A percentile compares a stretch with the other conserved stretches of the same genome.
Conservation (phyloP, 192 early-diverging fungal genomes). For the Linnemannia exigua region DNA sequence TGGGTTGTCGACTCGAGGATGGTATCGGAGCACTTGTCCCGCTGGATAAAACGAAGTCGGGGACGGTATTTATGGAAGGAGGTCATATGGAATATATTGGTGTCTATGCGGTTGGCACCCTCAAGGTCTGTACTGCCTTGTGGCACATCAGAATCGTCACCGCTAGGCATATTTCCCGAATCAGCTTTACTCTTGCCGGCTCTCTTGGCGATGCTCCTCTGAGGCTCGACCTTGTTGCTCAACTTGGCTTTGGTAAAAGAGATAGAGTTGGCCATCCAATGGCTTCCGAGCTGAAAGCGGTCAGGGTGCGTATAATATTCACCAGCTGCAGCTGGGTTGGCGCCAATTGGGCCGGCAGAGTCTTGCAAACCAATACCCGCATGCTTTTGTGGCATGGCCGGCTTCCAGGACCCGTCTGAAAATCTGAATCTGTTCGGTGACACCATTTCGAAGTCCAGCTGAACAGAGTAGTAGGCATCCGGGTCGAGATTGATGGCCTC, state of each 20-base stretch:
- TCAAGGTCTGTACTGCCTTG: background rate
- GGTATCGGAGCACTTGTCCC: background rate
- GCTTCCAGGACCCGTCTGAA: too few species aligned
- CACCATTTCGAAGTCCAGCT: constrained; percentile 61
- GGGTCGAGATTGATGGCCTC: constrained; percentile 59
- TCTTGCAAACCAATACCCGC: background rate
- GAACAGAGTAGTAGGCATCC: constrained; percentile 50
- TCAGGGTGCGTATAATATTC: constrained; percentile 51
- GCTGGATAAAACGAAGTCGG: constrained; percentile 62
- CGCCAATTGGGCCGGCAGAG: background rate
- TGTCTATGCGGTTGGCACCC: background rate
- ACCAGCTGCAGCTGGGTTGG: background rate
- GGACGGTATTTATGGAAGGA: constrained; percentile 70
- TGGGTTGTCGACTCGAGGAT: constrained; percentile 25
- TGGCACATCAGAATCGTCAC: background rate
- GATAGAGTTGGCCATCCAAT: constrained; percentile 60
- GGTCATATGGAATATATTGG: constrained; percentile 40
- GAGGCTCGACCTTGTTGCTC: constrained; percentile 43
- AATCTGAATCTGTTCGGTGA: background rate
- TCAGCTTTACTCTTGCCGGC: too few species aligned
- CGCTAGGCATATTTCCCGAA: background rate
- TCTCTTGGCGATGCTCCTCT: background rate
- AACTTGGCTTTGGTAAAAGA: constrained; percentile 68
- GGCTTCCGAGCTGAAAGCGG: constrained; percentile 17
- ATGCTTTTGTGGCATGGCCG: background rate